phyloP scores from a whole-genome alignment of 2,329 filamentous ascomycete genomes.

The Hymenoscyphus infarciens region DNA sequence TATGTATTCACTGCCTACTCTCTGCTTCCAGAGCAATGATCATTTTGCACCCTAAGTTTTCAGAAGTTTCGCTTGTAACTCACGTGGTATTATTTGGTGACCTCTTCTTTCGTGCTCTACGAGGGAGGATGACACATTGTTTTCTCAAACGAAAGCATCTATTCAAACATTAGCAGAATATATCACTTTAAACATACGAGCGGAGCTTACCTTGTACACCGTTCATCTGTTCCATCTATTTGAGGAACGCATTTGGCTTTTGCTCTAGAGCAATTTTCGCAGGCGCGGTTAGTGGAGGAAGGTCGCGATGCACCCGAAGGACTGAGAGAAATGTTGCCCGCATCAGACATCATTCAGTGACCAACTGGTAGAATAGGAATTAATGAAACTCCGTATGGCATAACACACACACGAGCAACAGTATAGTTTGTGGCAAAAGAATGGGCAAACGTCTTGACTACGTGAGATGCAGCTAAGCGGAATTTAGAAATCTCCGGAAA shows the following conservation, averaged over 20 bases:
- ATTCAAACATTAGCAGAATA: background rate
- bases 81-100: constrained; percentile 23
- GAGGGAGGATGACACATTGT: constrained; percentile 20
- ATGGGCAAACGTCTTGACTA: background rate
- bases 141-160: constrained; percentile 27
- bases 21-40: background rate
- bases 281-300: constrained; percentile 15
- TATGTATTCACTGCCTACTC: background rate
- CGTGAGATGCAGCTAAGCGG: too few relatives aligned
- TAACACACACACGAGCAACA: background rate
- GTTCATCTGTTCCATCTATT: background rate
- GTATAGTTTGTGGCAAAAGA: background rate
- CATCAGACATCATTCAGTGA: background rate
- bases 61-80: constrained; percentile 11
- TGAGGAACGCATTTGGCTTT: constrained; percentile 27
- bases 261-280: constrained; percentile 23
- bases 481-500: too few relatives aligned
- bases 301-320: background rate
- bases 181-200: background rate
- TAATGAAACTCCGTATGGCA: background rate
- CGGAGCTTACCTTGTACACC: constrained; percentile 20
- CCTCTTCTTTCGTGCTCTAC: constrained; percentile 22
- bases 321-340: constrained; percentile 1
- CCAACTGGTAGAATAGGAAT: background rate
- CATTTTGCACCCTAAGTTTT: background rate